phyloP scores from a whole-genome alignment of 2,329 filamentous ascomycete species.

The Colletotrichum sidae region DNA sequence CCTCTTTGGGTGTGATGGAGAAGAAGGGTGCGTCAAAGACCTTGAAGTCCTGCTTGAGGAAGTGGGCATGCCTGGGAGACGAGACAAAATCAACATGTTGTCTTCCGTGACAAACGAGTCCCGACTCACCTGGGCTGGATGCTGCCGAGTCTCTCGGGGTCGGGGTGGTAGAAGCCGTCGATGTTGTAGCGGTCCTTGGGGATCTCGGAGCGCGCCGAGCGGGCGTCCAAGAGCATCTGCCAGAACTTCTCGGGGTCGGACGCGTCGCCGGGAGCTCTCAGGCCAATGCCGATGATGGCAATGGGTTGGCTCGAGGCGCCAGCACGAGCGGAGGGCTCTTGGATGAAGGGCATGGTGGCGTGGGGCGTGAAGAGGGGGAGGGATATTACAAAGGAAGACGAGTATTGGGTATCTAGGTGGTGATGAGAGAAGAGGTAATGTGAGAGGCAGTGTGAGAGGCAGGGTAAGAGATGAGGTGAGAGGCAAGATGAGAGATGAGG shows the following conservation, averaged over 20 bases:
- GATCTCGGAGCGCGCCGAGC: slow-evolving; percentile 36
- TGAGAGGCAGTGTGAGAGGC: not conserved
- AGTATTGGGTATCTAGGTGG: slow-evolving; percentile 24
- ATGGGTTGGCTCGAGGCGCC: slow-evolving; percentile 44
- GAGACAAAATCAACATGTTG: not conserved
- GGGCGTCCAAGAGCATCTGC: slow-evolving; percentile 43
- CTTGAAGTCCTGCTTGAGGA: slow-evolving; percentile 45
- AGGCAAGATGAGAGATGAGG: no score
- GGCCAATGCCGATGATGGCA: slow-evolving; percentile 53
- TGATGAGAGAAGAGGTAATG: not conserved
- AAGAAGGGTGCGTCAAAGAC: slow-evolving; percentile 46
- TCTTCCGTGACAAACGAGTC: not conserved
- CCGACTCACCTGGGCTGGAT: slow-evolving; percentile 35
- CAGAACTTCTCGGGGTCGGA: slow-evolving; percentile 50
- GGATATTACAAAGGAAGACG: slow-evolving; percentile 11
- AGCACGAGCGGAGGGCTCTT: slow-evolving; percentile 12
- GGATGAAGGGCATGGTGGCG: slow-evolving; percentile 27
- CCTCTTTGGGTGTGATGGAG: slow-evolving; percentile 42
- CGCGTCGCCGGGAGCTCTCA: slow-evolving; percentile 51
- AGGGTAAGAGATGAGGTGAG: no score
- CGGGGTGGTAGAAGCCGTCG: slow-evolving; percentile 40
- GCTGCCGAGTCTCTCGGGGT: slow-evolving; percentile 38
- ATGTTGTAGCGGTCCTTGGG: slow-evolving; percentile 41
- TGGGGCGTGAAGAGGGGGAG: not conserved
- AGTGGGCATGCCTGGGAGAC: slow-evolving; percentile 43